A percentile compares a stretch with the other conserved stretches of the same genome.
Conservation (phyloP, 2,329 filamentous ascomycete species). For the Xylaria sp. region DNA sequence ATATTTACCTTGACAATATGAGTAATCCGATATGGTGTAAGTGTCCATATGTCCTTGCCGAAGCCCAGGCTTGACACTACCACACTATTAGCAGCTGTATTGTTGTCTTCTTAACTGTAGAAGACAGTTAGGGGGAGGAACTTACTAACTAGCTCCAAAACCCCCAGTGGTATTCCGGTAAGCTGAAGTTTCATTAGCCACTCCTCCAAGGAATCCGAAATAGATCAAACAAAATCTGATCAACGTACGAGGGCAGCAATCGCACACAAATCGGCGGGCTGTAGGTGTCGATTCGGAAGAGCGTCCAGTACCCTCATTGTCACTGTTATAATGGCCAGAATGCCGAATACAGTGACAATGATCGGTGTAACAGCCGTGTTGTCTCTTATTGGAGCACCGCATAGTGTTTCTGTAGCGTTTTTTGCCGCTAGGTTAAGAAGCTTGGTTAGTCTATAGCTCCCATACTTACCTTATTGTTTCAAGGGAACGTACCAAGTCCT, state of each 20-base stretch:
- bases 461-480: constrained; percentile 1
- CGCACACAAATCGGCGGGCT: constrained; percentile 26
- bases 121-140: not conserved
- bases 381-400: constrained; percentile 26
- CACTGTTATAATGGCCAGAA: constrained; percentile 23
- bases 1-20: constrained; percentile 29
- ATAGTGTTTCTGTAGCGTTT: constrained; percentile 32
- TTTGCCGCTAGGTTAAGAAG: constrained; percentile 21
- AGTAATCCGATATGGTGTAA: constrained; percentile 26
- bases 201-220: not conserved
- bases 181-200: constrained; percentile 16
- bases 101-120: not conserved
- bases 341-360: constrained; percentile 22
- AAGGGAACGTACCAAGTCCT: constrained; percentile 23
- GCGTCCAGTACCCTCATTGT: constrained; percentile 21
- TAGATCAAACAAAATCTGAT: constrained; percentile 2
- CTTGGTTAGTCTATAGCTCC: constrained; percentile 14
- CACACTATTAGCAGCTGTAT: constrained; percentile 19
- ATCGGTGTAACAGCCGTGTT: constrained; percentile 27
- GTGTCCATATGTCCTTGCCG: constrained; percentile 34
- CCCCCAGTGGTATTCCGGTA: constrained; percentile 4
- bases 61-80: constrained; percentile 31
- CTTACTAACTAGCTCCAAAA: constrained; percentile 31
- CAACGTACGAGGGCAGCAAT: constrained; percentile 29
- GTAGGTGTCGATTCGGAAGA: constrained; percentile 15